Evolutionary conservation across 768 basidiomycete species (phyloP).

Genomic region (Scleroderma citrinum): DNA sequence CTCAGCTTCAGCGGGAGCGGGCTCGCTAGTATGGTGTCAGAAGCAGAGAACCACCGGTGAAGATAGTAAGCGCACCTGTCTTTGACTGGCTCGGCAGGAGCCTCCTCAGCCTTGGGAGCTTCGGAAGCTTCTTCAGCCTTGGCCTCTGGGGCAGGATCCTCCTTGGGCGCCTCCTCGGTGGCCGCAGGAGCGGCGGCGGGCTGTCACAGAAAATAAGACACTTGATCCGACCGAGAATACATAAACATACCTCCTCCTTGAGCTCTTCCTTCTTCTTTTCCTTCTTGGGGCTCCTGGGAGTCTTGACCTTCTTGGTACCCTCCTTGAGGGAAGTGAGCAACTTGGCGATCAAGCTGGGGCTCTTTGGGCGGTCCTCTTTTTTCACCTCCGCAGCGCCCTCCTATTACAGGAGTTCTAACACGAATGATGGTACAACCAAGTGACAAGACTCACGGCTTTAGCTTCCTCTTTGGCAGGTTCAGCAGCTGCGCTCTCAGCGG

Average conservation of each 20-base stretch:
- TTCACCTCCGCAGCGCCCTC: slow-evolving; percentile 48
- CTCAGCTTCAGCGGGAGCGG: slow-evolving; percentile 28
- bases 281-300: slow-evolving; percentile 75
- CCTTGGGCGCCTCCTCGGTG: slow-evolving; percentile 32
- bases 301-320: slow-evolving; percentile 48
- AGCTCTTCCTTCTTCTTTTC: slow-evolving; percentile 75
- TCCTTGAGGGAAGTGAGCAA: slow-evolving; percentile 75
- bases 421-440: slow-evolving; percentile 13
- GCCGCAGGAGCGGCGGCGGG: slow-evolving; percentile 24
- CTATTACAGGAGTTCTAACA: slow-evolving; percentile 21
- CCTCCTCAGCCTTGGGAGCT: slow-evolving; percentile 23
- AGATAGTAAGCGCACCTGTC: slow-evolving; percentile 51
- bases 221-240: not conserved
- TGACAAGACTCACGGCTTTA: slow-evolving; percentile 30
- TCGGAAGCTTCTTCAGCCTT: slow-evolving; percentile 37
- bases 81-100: slow-evolving; percentile 53
- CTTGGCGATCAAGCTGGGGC: slow-evolving; percentile 70
- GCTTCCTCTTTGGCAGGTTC: slow-evolving; percentile 38
- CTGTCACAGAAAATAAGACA: slow-evolving; percentile 11
- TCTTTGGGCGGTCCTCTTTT: slow-evolving; percentile 81
- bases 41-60: not conserved
- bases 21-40: slow-evolving; percentile 33
- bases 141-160: slow-evolving; percentile 28
- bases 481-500: slow-evolving; percentile 25
- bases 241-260: slow-evolving; percentile 38